Evolutionary conservation across 1,139 yeast genomes (phyloP), one percentile per base, ranked within the genome.

Genomic region (Blastobotrys raffinosifermentans): DNA sequence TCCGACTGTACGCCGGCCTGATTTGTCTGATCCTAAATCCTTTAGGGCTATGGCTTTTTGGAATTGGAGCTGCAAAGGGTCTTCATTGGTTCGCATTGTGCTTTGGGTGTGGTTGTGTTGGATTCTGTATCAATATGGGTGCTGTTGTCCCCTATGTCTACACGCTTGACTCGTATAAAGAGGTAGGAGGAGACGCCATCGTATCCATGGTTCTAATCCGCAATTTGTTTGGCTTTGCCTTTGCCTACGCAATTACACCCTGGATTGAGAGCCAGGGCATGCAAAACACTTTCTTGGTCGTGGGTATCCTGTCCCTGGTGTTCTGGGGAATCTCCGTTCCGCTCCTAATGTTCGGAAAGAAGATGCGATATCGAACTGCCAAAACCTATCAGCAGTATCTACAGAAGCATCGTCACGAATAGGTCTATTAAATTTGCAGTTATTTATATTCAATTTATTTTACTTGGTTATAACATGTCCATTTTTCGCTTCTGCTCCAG

Each of bases 31-130:
- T 83, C 40, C 64, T 81, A 21, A 77, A 85, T 7, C 89, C 94
- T 1, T 64, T 71, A 6, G 94, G 93, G 4, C 61, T 83, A 40
- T 66, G 83, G 46, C 67, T 84, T 67, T 84, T 83, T 66, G 94
- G 94, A 29, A 77, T 82, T 26, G 94, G 94, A 14, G 70, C 79
- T 5, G 82, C 80, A 10, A 76, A 73, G 40, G 65, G 65, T 22
- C 58, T 73, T 42, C 70, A 75, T 66, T 77, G 86, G 77, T 73
- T 71, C 73, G 75, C 57, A 2, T 48, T 57, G 8, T 43, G 48
- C 20, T 44, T 59, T 39, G 60, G 58, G 10, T 54, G 55, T 37
- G 61, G 57, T 61, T 13, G 73, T 31, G 53, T 66, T 18, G 78
- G 77, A 0, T 69, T 73, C 47, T 68, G 77, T 31, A 72, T 73